Evolutionary conservation across 441 rosid species (phyloP).

Genomic region (Biscutella auriculata): DNA sequence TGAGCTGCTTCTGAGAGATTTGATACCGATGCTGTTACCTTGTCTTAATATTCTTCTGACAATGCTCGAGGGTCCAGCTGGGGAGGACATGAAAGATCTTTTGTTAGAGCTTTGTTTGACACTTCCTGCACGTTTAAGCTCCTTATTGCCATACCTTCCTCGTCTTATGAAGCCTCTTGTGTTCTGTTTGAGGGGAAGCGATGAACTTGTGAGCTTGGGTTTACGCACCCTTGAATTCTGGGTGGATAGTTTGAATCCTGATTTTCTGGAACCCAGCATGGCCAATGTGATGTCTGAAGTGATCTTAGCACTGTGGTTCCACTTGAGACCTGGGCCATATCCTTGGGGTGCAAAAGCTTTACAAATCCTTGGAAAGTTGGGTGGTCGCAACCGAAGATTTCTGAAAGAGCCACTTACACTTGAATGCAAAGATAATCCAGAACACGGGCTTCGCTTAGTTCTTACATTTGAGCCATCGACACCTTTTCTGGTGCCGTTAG

Average conservation of each 20-base stretch:
- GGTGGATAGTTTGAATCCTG: constrained; percentile 99
- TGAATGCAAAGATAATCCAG: constrained; percentile 98
- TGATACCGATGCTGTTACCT: constrained; percentile 84
- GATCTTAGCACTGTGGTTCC: constrained; percentile 96
- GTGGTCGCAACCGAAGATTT: constrained; percentile 95
- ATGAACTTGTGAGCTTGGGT: constrained; percentile 85
- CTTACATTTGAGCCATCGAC: constrained; percentile 96
- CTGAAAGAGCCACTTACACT: constrained; percentile 95
- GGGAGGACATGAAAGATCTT: constrained; percentile 90
- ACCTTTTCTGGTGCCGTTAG: constrained; percentile 92
- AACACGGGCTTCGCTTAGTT: constrained; percentile 95
- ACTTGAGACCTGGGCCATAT: constrained; percentile 85
- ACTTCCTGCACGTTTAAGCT: constrained; percentile 96
- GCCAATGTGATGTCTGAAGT: constrained; percentile 97
- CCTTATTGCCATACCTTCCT: constrained; percentile 84
- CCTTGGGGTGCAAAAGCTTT: constrained; percentile 93
- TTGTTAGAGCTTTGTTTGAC: constrained; percentile 89
- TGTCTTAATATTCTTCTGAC: constrained; percentile 88
- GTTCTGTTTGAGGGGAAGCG: constrained; percentile 74
- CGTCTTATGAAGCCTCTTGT: constrained; percentile 98
- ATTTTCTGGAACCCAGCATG: constrained; percentile 97
- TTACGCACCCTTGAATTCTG: constrained; percentile 97
- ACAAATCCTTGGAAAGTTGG: constrained; percentile 97
- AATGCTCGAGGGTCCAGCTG: constrained; percentile 98
- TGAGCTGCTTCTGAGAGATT: constrained; percentile 80